These are phyloP conservation scores for Fusarium sp. DNA, from an alignment of 2,329 filamentous ascomycete species.

Conservation along the genomic window DNA sequence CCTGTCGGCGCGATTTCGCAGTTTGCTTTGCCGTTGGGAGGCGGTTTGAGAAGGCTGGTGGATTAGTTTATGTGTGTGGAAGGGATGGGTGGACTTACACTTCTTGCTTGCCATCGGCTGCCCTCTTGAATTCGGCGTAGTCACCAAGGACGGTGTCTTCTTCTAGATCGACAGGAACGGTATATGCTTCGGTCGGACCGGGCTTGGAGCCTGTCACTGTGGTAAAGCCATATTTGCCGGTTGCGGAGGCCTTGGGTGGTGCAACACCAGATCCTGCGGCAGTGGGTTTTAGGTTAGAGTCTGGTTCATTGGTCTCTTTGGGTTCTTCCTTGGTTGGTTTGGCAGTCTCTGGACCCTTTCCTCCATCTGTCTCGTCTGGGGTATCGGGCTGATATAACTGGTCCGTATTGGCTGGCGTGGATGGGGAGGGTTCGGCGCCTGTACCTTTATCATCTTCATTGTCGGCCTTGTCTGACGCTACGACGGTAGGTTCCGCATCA, in stretches of 20 bases:
- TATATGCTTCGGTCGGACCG: not conserved
- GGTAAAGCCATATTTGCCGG: not conserved
- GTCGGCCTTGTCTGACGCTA: not conserved
- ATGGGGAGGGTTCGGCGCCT: not conserved
- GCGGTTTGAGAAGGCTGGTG: constrained; percentile 4
- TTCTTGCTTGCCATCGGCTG: not conserved
- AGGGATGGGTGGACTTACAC: not conserved
- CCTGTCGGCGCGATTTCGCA: not conserved
- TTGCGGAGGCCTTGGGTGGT: not conserved
- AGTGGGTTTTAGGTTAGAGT: not conserved
- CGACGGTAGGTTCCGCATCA: not conserved
- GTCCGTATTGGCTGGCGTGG: too few species aligned
- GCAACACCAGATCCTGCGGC: not conserved
- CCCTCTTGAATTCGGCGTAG: constrained; percentile 4
- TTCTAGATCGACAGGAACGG: not conserved
- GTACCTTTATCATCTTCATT: not conserved
- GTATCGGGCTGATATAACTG: too few species aligned
- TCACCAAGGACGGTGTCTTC: not conserved
- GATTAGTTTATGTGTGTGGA: fast-evolving
- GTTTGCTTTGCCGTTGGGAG: constrained; percentile 5
- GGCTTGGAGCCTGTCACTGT: constrained; percentile 8
- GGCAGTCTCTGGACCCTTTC: fast-evolving
- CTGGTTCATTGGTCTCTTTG: not conserved
- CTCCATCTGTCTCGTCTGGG: not conserved
- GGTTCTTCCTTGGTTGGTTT: not conserved